A percentile compares a stretch with the other conserved stretches of the same genome.
phyloP scores from a whole-genome alignment of 768 basidiomycete genomes.

The Leccinum boreale region DNA sequence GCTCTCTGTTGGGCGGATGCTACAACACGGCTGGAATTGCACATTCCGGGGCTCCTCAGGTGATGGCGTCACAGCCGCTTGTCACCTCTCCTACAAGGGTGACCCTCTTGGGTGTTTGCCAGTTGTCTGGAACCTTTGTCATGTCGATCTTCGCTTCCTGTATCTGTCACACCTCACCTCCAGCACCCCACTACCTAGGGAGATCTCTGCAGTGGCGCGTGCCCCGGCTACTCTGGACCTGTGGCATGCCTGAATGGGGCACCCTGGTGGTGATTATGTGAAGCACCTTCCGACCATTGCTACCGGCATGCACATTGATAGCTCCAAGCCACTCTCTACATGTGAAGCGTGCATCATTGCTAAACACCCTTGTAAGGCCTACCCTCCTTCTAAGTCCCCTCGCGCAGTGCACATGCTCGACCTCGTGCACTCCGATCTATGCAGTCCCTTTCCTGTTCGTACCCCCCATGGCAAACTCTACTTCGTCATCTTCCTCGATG shows the following conservation, averaged over 20 bases:
- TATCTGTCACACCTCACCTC: neutral
- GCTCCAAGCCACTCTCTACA: neutral
- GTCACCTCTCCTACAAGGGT: neutral
- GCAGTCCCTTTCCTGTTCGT: slow-evolving; percentile 20
- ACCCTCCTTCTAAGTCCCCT: neutral
- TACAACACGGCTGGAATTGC: neutral
- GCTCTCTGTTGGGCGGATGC: neutral
- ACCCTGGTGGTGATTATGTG: neutral
- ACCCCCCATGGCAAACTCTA: slow-evolving; percentile 15
- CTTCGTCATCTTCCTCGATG: slow-evolving; percentile 18
- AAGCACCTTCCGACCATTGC: fast-evolving
- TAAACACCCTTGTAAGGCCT: slow-evolving; percentile 1
- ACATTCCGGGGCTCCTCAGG: neutral
- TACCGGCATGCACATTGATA: neutral
- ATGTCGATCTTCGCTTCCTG: neutral
- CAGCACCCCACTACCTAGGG: neutral
- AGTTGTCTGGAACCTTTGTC: neutral
- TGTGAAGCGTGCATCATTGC: slow-evolving; percentile 3
- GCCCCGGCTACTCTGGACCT: neutral
- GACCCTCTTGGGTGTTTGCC: neutral
- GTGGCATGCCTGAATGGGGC: neutral
- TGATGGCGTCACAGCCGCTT: neutral
- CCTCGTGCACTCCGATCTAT: slow-evolving; percentile 25
- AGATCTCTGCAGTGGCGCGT: neutral
- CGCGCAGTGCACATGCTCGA: slow-evolving; percentile 10